Evolutionary conservation across 768 basidiomycete genomes (phyloP).

Genomic region (Lactifluus pinguis): DNA sequence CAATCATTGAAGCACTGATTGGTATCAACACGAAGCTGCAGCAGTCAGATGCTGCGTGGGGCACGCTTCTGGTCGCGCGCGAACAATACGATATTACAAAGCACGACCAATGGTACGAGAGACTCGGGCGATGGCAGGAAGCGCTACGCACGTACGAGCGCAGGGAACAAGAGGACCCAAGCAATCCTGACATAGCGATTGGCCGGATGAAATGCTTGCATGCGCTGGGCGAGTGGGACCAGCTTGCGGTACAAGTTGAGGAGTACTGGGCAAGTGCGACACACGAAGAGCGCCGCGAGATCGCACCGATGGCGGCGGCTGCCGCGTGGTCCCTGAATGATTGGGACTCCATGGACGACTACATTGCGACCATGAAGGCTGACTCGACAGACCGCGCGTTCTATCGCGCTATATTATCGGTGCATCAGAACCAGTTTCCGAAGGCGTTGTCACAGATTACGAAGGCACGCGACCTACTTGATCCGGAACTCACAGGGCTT

Average conservation of each 20-base stretch:
- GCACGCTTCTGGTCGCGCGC: constrained; percentile 82
- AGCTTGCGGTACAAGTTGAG: constrained; percentile 75
- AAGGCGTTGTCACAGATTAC: constrained; percentile 86
- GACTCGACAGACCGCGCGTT: constrained; percentile 94
- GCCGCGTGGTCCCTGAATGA: constrained; percentile 95
- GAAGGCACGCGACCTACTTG: constrained; percentile 84
- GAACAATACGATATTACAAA: constrained; percentile 85
- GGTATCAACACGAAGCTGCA: constrained; percentile 94
- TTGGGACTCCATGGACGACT: constrained; percentile 98
- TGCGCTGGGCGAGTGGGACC: constrained; percentile 97
- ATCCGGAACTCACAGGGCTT: constrained; percentile 84
- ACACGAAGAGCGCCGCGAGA: constrained; percentile 78
- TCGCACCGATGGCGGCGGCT: constrained; percentile 94
- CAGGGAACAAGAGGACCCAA: constrained; percentile 66
- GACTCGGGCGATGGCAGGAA: constrained; percentile 93
- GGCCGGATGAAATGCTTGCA: constrained; percentile 95
- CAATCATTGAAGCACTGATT: constrained; percentile 90
- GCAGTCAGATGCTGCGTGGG: constrained; percentile 97
- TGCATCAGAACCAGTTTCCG: constrained; percentile 93
- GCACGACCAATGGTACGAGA: constrained; percentile 98
- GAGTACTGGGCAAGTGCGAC: constrained; percentile 79
- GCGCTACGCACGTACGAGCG: constrained; percentile 80
- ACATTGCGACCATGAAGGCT: constrained; percentile 84
- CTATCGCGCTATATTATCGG: constrained; percentile 90
- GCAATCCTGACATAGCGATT: constrained; percentile 66